Evolutionary conservation across 2,329 filamentous ascomycete genomes (phyloP), one percentile per base, ranked within the genome.

Genomic region (Fusarium denticulatum): DNA sequence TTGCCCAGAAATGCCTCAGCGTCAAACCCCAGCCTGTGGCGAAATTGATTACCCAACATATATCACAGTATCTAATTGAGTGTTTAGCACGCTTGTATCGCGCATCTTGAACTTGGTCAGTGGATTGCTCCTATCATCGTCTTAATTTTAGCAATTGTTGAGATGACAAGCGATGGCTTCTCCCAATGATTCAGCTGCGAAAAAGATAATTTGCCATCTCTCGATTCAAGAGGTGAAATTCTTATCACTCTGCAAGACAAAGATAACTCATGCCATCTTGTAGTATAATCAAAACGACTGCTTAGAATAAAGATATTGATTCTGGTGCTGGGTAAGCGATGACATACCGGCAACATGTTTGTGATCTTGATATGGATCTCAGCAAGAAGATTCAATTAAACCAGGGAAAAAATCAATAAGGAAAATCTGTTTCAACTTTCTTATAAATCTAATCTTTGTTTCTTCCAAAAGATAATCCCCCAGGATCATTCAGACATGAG

Each of bases 391-490:
- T 3, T 22, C 1, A 8, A 11, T 9, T 3, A 6, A 30, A 12
- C 6, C 9, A 5, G 22, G 20, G 28, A 12, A 26, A 9, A 26
- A 9, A 18, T 13, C 3, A 13, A 5, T 12, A 1, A 18, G 4
- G 0, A 26, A 13, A 13, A 0, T 2, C 0, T 6, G 0, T 3
- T 13, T 9, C 6, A 26, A 1, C 13, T 39, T 8, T 39, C 3
- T 39, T 2, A 7, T 0, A 22, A 22, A 6, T 39, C 7, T 14
- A 2, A 39, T 22, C 20, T 40, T 10, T 45, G 0, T 9, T 45
- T 8, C 24, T 6, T 26, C 5, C 0, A 6, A 20, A 9, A 18
- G 42, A 18, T 9, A 4, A 46, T 28, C 4, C 6, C 14, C 18
- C 12, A 15, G 3, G 6, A 20, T 22, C 1, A 7, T 22, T 20